Conservation (phyloP, 2,329 filamentous ascomycete genomes). For the Sporothrix brunneoviolacea region DNA sequence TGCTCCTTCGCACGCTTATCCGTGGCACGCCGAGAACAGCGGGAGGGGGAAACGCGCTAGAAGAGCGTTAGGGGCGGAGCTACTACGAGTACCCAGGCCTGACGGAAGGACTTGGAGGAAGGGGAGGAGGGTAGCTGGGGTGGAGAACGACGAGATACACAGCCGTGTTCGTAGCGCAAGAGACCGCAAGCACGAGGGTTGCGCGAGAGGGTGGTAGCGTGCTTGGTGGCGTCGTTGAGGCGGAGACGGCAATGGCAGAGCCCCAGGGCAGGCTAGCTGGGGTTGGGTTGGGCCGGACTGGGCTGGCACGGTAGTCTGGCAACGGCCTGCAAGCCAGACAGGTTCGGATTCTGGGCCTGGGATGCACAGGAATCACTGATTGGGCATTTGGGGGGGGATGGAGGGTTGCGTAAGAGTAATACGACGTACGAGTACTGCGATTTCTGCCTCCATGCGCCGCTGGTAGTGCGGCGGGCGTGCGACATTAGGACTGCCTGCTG, state of each 20-base stretch:
- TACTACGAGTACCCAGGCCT: no score
- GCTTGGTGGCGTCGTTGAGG: background rate
- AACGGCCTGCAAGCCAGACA: background rate
- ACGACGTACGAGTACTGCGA: no score
- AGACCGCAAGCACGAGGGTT: background rate
- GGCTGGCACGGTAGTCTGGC: no score
- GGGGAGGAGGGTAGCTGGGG: no score
- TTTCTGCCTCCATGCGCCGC: background rate
- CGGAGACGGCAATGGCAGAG: constrained; percentile 6
- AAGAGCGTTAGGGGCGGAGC: no score
- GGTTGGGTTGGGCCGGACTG: background rate
- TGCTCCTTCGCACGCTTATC: background rate
- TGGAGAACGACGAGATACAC: no score
- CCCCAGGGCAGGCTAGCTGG: constrained; percentile 6
- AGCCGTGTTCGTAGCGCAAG: no score
- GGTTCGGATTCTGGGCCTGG: no score
- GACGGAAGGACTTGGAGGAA: no score
- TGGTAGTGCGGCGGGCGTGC: background rate
- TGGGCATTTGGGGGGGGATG: no score
- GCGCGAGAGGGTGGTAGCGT: background rate
- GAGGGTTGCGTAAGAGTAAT: no score
- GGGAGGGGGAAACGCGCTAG: background rate
- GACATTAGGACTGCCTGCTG: background rate
- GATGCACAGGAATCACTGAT: no score
- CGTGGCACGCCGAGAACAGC: background rate